Percentiles rank a stretch among this genome's conserved stretches.
Conservation (phyloP, 306 rosid species). For the Datisca glomerata region DNA sequence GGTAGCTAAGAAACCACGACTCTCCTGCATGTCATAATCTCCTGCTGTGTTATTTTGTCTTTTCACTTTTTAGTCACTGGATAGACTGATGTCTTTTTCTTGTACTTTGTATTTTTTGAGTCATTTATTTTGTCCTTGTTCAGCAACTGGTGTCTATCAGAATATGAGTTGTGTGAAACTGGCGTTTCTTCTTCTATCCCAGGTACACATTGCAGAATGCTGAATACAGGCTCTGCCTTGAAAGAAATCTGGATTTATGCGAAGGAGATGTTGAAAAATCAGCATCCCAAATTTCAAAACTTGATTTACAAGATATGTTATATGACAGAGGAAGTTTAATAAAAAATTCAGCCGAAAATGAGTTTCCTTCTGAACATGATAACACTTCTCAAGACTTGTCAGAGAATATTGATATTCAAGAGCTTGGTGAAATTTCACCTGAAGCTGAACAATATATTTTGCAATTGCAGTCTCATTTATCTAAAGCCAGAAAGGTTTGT, state of each 20-base stretch:
- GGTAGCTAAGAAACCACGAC: too few relatives aligned
- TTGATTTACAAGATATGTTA: constrained; percentile 46
- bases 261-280: constrained; percentile 42
- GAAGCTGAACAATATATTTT: constrained; percentile 68
- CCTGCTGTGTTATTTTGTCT: too few relatives aligned
- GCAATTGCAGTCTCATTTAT: constrained; percentile 61
- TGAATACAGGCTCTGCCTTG: constrained; percentile 86
- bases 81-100: too few relatives aligned
- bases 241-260: constrained; percentile 47
- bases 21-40: too few relatives aligned
- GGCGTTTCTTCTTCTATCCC: constrained; percentile 12
- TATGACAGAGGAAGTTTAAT: constrained; percentile 44
- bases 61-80: too few relatives aligned
- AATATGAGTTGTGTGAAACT: too few relatives aligned
- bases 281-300: constrained; percentile 22
- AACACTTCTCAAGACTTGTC: constrained; percentile 18
- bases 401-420: constrained; percentile 42
- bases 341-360: constrained; percentile 32
- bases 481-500: constrained; percentile 66
- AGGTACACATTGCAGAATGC: constrained; percentile 92
- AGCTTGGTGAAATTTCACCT: constrained; percentile 55
- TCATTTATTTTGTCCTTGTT: too few relatives aligned
- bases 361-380: constrained; percentile 31
- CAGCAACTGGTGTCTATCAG: too few relatives aligned
- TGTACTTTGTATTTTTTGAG: too few relatives aligned